Base-by-base conservation (phyloP, 2,329 filamentous ascomycete species). In the Neonectria hederae region DNA sequence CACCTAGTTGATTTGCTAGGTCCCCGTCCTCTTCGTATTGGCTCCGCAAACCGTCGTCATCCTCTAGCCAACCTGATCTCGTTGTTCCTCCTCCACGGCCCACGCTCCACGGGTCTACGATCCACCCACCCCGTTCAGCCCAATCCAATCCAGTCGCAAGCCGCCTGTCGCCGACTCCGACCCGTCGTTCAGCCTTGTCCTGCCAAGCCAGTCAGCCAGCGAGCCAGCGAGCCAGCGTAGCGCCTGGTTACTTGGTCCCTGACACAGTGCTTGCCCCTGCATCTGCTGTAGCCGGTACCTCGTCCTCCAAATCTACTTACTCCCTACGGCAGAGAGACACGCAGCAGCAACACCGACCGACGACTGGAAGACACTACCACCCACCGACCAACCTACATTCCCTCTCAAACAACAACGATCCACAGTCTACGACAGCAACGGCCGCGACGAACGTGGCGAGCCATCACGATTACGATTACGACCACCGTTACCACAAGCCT, bases 301-400 rank as follows among this genome's bases (percentile, higher is more conserved):
- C 64, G 64, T 65, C 64, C 69, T 62, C 69, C 65, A 68, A 66
- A 68, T 62, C 57, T 67, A 59, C 60, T 55, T 67, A 57, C 60
- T 68, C 60, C 64, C 63, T 70, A 66, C 70, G 69, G 59, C 60
- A 67, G 59, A 72, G 68, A 72, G 68, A 70, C 71, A 73, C 71
- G 68, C 68, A 73, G 59, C 62, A 65, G 54, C 64, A 61, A 65
- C 70, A 52, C 64, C 63, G 13, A 38, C 35, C 35, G 54, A 68
- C 55, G 28, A 48, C 48, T 54, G 48, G 57, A 38, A 38, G 54
- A 43, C 48, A 21, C 45, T 49, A 32, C 45, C 54, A 32, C 46
- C 53, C 26, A 26, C 30, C 52, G 28, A 53, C 59, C 38, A 22
- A 4, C 22, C 55, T 53, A 26, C 52, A 52, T 59, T 55, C 43